Base-by-base conservation (phyloP, 2,329 filamentous ascomycete genomes). In the Arthrobotrys iridis region DNA sequence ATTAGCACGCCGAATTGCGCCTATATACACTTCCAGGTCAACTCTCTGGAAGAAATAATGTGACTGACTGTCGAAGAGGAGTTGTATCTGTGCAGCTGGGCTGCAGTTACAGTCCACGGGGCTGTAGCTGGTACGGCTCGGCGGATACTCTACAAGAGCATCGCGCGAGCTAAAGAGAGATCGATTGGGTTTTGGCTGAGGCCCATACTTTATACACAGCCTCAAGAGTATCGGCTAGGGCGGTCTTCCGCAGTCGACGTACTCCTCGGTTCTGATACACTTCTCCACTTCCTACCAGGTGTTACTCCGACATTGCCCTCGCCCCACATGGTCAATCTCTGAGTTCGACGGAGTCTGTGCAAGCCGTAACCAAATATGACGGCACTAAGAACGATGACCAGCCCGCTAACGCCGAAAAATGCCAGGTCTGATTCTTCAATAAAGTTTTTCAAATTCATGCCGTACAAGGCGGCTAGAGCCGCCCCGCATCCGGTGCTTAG, bases 361-460 rank as follows among this genome's bases (percentile, higher is more conserved):
- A 98, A 86, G 3, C 95, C 93, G 82, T 94, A 97, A 79, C 88
- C 87, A 83, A 91, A 94, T 59, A 97, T 91, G 6, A 93, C 79
- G 64, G 90, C 86, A 11, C 92, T 92, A 81, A 93, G 89, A 67
- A 90, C 79, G 67, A 90, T 86, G 68, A 92, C 96, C 75, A 87
- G 84, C 15, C 84, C 85, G 1, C 90, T 92, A 74, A 99, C 89
- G 63, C 88, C 88, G 50, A 86, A 86, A 82, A 99, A 98, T 8
- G 94, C 95, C 82, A 92, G 87, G 82, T 92, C 88, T 0, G 91
- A 93, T 81, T 98, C 94, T 84, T 99, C 95, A 79, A 98, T 93
- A 82, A 97, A 98, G 83, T 98, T 98, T 81, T 97, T 96, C 77
- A 99, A 85, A 84, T 99, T 99, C 93, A 98, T 98, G 79, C 95